Base-by-base conservation (phyloP, 352 stramenopile genomes). In the Phytophthora nicotianae region DNA sequence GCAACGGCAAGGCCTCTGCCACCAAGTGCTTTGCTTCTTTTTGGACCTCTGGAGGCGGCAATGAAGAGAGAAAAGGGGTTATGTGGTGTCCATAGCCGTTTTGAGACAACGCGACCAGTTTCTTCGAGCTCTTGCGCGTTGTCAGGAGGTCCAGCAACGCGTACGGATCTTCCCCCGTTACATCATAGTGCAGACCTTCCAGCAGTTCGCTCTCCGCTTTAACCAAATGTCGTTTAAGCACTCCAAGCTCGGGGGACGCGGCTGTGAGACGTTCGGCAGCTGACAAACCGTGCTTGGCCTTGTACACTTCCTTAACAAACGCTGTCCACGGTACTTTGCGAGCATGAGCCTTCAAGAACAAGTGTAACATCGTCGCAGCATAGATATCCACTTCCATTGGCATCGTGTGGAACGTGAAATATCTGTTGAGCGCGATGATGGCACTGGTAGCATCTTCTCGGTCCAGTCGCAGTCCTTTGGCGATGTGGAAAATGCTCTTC, bases 351-450 rank as follows among this genome's bases (percentile, higher is more conserved):
- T 93, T 94, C 4, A 96, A 59, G 33, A 89, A 88, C 40, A 96
- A 60, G 50, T 92, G 72, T 4, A 96, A 54, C 73, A 90, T 88
- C 29, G 78, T 76, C 2, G 83, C 83, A 29, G 80, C 85, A 41
- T 88, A 72, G 14, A 84, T 74, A 21, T 94, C 87, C 19, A 86
- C 74, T 27, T 89, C 88, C 50, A 80, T 79, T 13, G 75, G 68
- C 80, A 94, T 93, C 2, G 81, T 62, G 41, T 88, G 73, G 38
- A 92, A 89, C 19, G 83, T 90, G 42, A 90, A 86, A 43, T 80
- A 92, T n/a, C 83, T 75, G 50, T 94, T 85, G 24, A 96, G 68
- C 10, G 84, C 74, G n/a, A 94, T 65, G 21, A 94, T 82, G 19
- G 85, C 77, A 70, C 83, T 93, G 5, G 85, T 80, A 14, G 75